Evolutionary conservation across 176 grass and related monocot genomes (phyloP).

Genomic region (Poa pratensis): DNA sequence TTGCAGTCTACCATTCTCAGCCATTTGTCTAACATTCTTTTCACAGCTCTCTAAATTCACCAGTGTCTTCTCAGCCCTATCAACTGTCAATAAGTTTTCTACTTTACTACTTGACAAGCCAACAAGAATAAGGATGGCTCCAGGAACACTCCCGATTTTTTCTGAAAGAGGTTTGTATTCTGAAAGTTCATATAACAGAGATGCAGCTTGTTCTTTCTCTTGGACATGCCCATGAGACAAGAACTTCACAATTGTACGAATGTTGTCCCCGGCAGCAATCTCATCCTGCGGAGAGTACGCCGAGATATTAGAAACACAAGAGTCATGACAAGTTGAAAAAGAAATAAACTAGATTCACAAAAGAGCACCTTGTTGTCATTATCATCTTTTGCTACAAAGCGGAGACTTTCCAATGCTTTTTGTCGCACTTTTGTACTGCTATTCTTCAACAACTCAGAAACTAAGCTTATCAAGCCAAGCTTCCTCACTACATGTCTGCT

Average conservation of each 20-base stretch:
- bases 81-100: conserved; percentile 67
- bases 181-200: conserved; percentile 86
- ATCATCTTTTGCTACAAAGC: conserved; percentile 72
- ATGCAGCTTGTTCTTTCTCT: conserved; percentile 85
- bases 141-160: conserved; percentile 80
- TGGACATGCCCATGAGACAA: conserved; percentile 68
- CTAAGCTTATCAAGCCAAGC: conserved; percentile 67
- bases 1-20: conserved; percentile 88
- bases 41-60: conserved; percentile 88
- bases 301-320: conserved; percentile 33
- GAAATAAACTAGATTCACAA: conserved; percentile 3
- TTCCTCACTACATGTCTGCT: conserved; percentile 64
- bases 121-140: conserved; percentile 93
- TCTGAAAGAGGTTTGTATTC: conserved; percentile 73
- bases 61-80: conserved; percentile 79
- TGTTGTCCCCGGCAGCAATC: conserved; percentile 80
- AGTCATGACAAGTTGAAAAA: conserved; percentile 17
- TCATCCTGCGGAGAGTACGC: conserved; percentile 59
- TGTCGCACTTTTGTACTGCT: conserved; percentile 62
- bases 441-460: conserved; percentile 82
- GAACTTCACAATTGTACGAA: conserved; percentile 95
- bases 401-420: conserved; percentile 72
- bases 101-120: conserved; percentile 87
- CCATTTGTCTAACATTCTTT: conserved; percentile 98
- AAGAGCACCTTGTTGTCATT: conserved; percentile 82